These are phyloP conservation scores for Peronospora belbahrii DNA, from an alignment of 352 stramenopile species.

Conservation along the genomic window DNA sequence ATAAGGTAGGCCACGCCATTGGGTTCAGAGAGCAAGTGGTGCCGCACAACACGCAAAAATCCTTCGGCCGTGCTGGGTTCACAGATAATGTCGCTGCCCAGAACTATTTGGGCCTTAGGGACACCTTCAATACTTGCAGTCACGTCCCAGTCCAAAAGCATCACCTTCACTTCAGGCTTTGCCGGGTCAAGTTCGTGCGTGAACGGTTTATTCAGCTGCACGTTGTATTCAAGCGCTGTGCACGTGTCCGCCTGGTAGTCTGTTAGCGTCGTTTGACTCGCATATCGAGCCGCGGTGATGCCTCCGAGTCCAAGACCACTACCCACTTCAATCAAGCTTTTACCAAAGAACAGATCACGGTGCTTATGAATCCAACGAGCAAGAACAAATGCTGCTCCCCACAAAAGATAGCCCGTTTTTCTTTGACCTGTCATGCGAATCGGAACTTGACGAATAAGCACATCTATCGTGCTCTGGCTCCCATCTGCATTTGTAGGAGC, in stretches of 20 bases:
- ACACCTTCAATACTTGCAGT: slow-evolving; percentile 51
- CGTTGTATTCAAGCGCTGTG: slow-evolving; percentile 67
- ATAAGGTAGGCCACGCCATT: slow-evolving; percentile 74
- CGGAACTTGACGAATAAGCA: slow-evolving; percentile 75
- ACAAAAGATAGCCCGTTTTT: slow-evolving; percentile 82
- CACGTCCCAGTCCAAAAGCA: slow-evolving; percentile 70
- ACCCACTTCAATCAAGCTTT: slow-evolving; percentile 74
- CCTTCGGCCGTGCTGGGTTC: slow-evolving; percentile 80
- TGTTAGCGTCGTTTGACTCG: slow-evolving; percentile 52
- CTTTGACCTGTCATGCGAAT: slow-evolving; percentile 80
- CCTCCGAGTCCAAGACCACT: slow-evolving; percentile 74
- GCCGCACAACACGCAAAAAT: slow-evolving; percentile 69
- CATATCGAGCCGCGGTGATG: slow-evolving; percentile 69
- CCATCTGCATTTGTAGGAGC: slow-evolving; percentile 13
- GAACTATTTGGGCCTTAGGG: slow-evolving; percentile 67
- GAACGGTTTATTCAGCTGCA: slow-evolving; percentile 64
- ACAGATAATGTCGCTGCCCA: slow-evolving; percentile 85
- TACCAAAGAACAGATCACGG: slow-evolving; percentile 59
- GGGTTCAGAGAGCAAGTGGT: slow-evolving; percentile 36
- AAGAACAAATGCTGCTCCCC: slow-evolving; percentile 74
- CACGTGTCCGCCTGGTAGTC: slow-evolving; percentile 84
- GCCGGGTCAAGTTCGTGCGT: slow-evolving; percentile 50
- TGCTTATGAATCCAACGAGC: slow-evolving; percentile 77
- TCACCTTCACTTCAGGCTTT: slow-evolving; percentile 48
- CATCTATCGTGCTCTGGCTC: slow-evolving; percentile 25